Conservation (phyloP, 2,329 filamentous ascomycete species). For the Cadophora sp. region DNA sequence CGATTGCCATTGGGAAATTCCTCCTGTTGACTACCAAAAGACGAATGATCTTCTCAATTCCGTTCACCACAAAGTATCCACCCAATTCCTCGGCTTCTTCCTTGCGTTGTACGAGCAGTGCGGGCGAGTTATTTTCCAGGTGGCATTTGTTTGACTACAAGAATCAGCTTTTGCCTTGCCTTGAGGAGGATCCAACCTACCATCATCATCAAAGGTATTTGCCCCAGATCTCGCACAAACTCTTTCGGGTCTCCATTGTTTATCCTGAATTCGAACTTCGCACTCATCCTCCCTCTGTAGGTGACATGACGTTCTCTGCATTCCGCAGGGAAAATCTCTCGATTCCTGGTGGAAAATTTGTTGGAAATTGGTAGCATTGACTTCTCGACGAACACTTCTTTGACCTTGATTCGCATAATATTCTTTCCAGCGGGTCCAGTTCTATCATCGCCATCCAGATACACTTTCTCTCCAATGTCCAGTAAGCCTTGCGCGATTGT, state of each 20-base stretch:
- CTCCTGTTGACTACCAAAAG: slow-evolving; percentile 88
- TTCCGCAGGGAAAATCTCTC: slow-evolving; percentile 89
- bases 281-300: slow-evolving; percentile 86
- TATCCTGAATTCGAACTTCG: slow-evolving; percentile 82
- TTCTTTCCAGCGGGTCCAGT: slow-evolving; percentile 69
- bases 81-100: slow-evolving; percentile 97
- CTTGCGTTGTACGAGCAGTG: slow-evolving; percentile 81
- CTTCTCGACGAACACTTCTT: slow-evolving; percentile 83
- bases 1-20: slow-evolving; percentile 95
- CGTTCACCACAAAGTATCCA: slow-evolving; percentile 97
- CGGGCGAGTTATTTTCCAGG: slow-evolving; percentile 83
- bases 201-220: slow-evolving; percentile 92
- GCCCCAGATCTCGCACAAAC: slow-evolving; percentile 83
- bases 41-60: slow-evolving; percentile 95
- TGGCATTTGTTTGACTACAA: slow-evolving; percentile 85
- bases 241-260: slow-evolving; percentile 88
- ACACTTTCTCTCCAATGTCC: slow-evolving; percentile 90
- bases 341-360: slow-evolving; percentile 78
- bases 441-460: slow-evolving; percentile 80
- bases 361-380: slow-evolving; percentile 80
- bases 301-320: slow-evolving; percentile 92
- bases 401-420: slow-evolving; percentile 77
- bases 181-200: slow-evolving; percentile 51
- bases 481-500: slow-evolving; percentile 76
- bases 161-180: slow-evolving; percentile 35